Base-by-base conservation (phyloP, 805 yeast genomes). In the Metschnikowia rubicola region DNA sequence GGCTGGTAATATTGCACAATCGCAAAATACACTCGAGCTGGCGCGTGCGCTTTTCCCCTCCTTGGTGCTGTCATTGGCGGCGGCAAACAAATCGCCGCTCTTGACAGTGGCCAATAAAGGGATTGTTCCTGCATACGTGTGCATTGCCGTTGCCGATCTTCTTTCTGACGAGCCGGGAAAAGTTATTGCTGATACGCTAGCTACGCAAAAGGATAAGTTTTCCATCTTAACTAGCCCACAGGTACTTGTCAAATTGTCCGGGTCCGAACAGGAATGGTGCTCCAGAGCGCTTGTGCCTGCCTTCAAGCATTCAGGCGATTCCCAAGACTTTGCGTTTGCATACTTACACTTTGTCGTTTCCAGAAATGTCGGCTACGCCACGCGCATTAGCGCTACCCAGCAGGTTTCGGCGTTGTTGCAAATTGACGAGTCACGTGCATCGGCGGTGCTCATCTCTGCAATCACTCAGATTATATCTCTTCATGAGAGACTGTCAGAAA, bases 81-180 rank as follows among this genome's bases (percentile, higher is more conserved):
- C 79, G 36, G 74, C 80, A 37, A 60, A 68, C 34, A 56, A 68
- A 12, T 68, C 81, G 32, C 88, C 90, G 17, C 65, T 78, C 35
- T 74, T 81, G 13, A 70, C 80, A 28, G 70, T 79, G 11, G 65
- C 80, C 37, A 76, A 71, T 61, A 75, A 79, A 61, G 68, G 78
- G 9, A 74, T 83, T 13, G 64, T 75, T 2, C 75, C 79, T 41
- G 81, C 83, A 3, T 83, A 79, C 59, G 82, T 83, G 2, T 64
- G 77, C 2, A 55, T 72, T 53, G 71, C 50, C 50, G 56, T 50
- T 60, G 26, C 53, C 56, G 37, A 44, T 48, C 47, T 41, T 54
- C 28, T 46, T 11, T 46, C 43, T 2, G 58, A 58, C 6, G 61
- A 62, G 5, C 59, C 60, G 8, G 62, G 60, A 8, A 28, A 35